Evolutionary conservation across 2,329 filamentous ascomycete species (phyloP), one percentile per base, ranked within the genome.

Genomic region (Calonectria hawksworthii): DNA sequence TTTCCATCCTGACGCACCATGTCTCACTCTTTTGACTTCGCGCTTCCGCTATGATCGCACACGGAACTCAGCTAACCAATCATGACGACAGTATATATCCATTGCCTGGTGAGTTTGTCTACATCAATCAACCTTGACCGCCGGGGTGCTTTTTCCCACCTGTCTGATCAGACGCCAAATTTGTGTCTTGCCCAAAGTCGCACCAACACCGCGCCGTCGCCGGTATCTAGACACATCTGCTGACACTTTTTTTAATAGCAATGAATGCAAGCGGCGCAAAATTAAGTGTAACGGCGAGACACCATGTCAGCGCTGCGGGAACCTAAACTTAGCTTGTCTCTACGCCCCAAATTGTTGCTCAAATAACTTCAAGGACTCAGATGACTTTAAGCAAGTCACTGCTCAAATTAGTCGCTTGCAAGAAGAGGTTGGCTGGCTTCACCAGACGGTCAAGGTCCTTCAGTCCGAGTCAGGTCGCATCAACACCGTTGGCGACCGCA

Each of bases 301-400:
- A 1, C 91, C 92, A 1, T 95, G 93, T 77, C 89, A 92, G 74
- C 88, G 93, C 72, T 95, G 93, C 80, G 91, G 92, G 79, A 93
- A 93, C 78, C 91, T 94, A 83, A 92, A 91, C 78, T 87, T 94
- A 23, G 85, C 89, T 75, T 94, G 93, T 80, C 86, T 93, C 56
- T 94, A 94, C 85, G 89, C 92, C 8, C 90, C 92, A 18, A 93
- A 93, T 80, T 93, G 92, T 83, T 93, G 91, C 82, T 86, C 91
- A 76, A 96, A 92, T 87, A 95, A 92, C 84, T 96, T 98, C 89
- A 97, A 96, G 84, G 96, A 98, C 81, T 96, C 95, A 61, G 95
- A 98, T 13, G 96, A 98, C 83, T 98, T 96, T 88, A 94, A 93
- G 82, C 90, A 93, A 47, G 95, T 98, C 92, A 91, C 92, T 70